Conservation (phyloP, 106 monocot species). For the Chionographis japonica region DNA sequence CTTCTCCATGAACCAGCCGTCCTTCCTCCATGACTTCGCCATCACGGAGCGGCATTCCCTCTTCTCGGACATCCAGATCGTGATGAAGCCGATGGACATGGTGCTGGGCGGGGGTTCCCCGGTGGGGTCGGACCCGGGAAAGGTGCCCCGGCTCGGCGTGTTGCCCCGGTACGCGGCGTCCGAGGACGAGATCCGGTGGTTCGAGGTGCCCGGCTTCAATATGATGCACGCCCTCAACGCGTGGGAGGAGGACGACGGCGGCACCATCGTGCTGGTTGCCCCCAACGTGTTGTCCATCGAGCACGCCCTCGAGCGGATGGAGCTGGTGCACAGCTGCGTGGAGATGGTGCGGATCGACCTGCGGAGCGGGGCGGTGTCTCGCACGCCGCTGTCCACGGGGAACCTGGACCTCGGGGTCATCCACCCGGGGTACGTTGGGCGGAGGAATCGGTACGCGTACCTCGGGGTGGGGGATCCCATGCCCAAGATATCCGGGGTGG, state of each 20-base stretch:
- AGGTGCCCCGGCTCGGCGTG: slow-evolving; percentile 74
- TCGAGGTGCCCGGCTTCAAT: slow-evolving; percentile 87
- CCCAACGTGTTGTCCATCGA: slow-evolving; percentile 73
- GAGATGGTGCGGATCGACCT: slow-evolving; percentile 83
- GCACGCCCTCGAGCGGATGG: slow-evolving; percentile 54
- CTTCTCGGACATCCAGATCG: slow-evolving; percentile 74
- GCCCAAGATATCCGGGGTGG: slow-evolving; percentile 55
- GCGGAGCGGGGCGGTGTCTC: slow-evolving; percentile 17
- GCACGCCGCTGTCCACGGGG: slow-evolving; percentile 43
- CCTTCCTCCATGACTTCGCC: slow-evolving; percentile 88
- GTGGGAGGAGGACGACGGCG: slow-evolving; percentile 71
- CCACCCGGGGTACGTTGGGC: slow-evolving; percentile 42
- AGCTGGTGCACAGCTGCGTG: slow-evolving; percentile 54
- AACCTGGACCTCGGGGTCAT: slow-evolving; percentile 57
- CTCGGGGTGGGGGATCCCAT: slow-evolving; percentile 38
- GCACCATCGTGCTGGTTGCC: slow-evolving; percentile 62
- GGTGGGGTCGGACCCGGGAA: slow-evolving; percentile 38
- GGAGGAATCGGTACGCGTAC: slow-evolving; percentile 53
- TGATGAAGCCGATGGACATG: slow-evolving; percentile 80
- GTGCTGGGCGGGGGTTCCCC: slow-evolving; percentile 41
- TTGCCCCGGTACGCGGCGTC: slow-evolving; percentile 58
- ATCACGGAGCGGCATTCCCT: slow-evolving; percentile 58
- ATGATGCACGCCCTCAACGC: slow-evolving; percentile 75
- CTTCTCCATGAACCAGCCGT: slow-evolving; percentile 45
- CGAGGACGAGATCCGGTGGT: slow-evolving; percentile 77